phyloP scores from a whole-genome alignment of 495 filamentous ascomycete species.

The Tuber umbilicatum region DNA sequence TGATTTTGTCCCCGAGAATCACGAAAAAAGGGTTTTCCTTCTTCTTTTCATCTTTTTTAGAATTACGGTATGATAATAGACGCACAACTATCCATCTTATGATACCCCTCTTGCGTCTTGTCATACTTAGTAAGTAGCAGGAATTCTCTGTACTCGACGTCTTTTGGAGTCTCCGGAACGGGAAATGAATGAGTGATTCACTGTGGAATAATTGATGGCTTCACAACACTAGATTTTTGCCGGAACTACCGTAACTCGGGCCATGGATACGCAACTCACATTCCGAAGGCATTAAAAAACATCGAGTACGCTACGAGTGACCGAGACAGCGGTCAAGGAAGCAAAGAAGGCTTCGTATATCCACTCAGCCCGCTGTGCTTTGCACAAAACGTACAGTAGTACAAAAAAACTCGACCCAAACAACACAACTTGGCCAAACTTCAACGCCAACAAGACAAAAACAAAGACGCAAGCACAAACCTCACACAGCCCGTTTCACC shows the following conservation, averaged over 20 bases:
- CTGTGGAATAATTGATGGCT: not conserved
- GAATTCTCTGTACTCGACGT: not conserved
- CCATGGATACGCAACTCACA: not conserved
- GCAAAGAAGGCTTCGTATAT: not conserved
- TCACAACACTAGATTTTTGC: not conserved
- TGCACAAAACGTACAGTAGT: not conserved
- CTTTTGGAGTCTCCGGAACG: not conserved
- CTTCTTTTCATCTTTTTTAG: not conserved
- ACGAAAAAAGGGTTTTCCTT: not conserved
- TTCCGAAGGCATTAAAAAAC: not conserved
- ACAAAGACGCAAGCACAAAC: not conserved
- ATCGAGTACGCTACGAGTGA: not conserved
- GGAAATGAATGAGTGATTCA: not conserved
- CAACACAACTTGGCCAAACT: not conserved
- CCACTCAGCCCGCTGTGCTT: not conserved
- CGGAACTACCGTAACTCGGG: not conserved
- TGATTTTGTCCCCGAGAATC: slow-evolving; percentile 1
- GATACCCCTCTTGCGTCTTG: not conserved
- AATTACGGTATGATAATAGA: not conserved
- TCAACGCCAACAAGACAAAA: not conserved
- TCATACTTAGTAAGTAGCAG: not conserved
- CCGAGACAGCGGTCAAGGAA: not conserved
- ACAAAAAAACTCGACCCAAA: not conserved
- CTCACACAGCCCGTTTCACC: not conserved
- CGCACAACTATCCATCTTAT: not conserved